phyloP scores from a whole-genome alignment of 495 filamentous ascomycete genomes.

The Parathielavia appendiculata region DNA sequence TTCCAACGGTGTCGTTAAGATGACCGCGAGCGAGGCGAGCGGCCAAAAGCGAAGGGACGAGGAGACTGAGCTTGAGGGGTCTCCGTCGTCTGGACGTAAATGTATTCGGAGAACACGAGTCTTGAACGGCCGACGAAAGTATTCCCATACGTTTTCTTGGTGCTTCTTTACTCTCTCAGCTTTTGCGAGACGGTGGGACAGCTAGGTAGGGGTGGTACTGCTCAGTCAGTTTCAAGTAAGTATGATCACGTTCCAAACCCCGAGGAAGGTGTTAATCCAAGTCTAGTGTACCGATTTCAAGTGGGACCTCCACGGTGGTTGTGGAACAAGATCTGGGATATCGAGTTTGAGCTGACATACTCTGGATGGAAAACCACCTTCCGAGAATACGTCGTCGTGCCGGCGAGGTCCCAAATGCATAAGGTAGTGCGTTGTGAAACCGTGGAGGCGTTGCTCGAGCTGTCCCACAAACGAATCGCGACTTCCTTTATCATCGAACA shows the following conservation, averaged over 20 bases:
- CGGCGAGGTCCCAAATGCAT: not conserved
- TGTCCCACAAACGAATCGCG: not conserved
- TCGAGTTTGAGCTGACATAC: not conserved
- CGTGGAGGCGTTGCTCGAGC: not conserved
- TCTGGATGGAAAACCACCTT: not conserved
- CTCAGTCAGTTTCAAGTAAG: not conserved
- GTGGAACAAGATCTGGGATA: not conserved
- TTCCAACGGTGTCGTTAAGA: no score
- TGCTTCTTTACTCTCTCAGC: no score
- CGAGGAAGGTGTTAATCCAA: not conserved
- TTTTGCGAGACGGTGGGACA: not conserved
- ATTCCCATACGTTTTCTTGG: no score
- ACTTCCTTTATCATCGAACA: not conserved
- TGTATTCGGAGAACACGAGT: no score
- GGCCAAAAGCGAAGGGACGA: not conserved
- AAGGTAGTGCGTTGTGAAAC: not conserved
- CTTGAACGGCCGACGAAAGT: no score
- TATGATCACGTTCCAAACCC: not conserved
- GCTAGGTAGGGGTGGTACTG: not conserved
- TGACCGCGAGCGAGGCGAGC: not conserved
- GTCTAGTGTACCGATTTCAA: not conserved
- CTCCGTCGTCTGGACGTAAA: not conserved
- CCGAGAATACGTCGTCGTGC: not conserved
- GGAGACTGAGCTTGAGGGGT: not conserved
- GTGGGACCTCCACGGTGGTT: not conserved